These are phyloP conservation scores for Mucor saturninus DNA, from an alignment of 371 early-diverging fungal genomes.

Conservation along the genomic window DNA sequence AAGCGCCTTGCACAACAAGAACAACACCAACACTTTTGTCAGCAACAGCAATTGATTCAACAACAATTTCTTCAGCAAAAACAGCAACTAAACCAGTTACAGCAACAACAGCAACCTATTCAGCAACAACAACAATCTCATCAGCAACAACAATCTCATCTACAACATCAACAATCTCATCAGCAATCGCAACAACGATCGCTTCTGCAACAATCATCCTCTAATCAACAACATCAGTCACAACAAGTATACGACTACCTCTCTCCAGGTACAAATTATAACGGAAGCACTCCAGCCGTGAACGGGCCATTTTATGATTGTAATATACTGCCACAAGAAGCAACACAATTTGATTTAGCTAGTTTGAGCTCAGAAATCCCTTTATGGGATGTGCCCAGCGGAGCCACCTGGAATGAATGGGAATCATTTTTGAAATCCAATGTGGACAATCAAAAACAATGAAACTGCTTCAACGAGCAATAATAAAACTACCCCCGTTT, in stretches of 20 bases:
- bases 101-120: not conserved
- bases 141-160: constrained; percentile 4
- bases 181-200: not conserved
- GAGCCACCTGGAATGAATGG: constrained; percentile 47
- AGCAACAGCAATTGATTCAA: constrained; percentile 1
- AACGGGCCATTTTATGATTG: not conserved
- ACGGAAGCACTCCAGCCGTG: not conserved
- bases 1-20: not conserved
- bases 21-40: not conserved
- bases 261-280: not conserved
- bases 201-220: constrained; percentile 5
- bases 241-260: too few species aligned
- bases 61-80: not conserved
- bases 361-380: constrained; percentile 36
- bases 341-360: constrained; percentile 25
- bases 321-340: not conserved
- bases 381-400: constrained; percentile 40
- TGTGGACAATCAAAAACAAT: not conserved
- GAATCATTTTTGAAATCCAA: constrained; percentile 28
- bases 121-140: constrained; percentile 5
- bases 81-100: constrained; percentile 3
- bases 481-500: not conserved
- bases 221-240: not conserved
- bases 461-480: not conserved
- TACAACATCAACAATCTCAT: not conserved